A percentile compares a stretch with the other conserved stretches of the same genome.
phyloP scores from a whole-genome alignment of 805 yeast genomes.

The Sugiyamaella valdiviana region DNA sequence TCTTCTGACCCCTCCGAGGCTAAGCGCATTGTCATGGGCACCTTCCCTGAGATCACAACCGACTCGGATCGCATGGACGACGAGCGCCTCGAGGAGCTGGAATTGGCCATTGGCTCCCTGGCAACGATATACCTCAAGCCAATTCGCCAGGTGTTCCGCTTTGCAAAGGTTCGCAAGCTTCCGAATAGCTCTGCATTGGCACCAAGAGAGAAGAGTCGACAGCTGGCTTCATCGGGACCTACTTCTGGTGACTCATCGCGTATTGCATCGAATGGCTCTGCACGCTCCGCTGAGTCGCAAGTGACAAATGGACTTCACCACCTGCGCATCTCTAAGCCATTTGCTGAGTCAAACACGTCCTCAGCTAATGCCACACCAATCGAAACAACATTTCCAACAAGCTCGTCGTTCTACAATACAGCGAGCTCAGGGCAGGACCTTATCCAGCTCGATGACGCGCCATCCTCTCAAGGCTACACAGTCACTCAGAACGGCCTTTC shows the following conservation, averaged over 20 bases:
- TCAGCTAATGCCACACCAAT: conserved; percentile 1
- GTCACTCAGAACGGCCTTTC: conserved; percentile 17
- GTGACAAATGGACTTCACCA: not conserved
- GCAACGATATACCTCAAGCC: conserved; percentile 84
- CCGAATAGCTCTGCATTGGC: conserved; percentile 46
- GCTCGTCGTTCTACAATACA: conserved; percentile 2
- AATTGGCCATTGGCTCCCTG: conserved; percentile 71
- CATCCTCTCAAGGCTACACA: not conserved
- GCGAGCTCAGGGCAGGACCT: conserved; percentile 4
- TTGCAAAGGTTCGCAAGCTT: conserved; percentile 47
- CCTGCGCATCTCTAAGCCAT: not conserved
- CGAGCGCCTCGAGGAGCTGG: conserved; percentile 68
- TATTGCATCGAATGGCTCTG: not conserved
- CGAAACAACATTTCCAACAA: not conserved
- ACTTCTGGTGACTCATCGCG: not conserved
- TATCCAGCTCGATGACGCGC: conserved; percentile 6
- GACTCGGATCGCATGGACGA: conserved; percentile 69
- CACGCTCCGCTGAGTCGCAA: not conserved
- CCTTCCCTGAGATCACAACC: conserved; percentile 55
- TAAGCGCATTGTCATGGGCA: conserved; percentile 51
- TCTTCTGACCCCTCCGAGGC: conserved; percentile 45
- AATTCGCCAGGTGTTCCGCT: conserved; percentile 69
- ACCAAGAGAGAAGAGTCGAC: conserved; percentile 16
- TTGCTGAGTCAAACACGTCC: not conserved
- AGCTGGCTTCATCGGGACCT: not conserved